Percentiles rank a stretch among this genome's conserved stretches.
Conservation (phyloP, 2,329 filamentous ascomycete genomes). For the Lachnellula occidentalis region DNA sequence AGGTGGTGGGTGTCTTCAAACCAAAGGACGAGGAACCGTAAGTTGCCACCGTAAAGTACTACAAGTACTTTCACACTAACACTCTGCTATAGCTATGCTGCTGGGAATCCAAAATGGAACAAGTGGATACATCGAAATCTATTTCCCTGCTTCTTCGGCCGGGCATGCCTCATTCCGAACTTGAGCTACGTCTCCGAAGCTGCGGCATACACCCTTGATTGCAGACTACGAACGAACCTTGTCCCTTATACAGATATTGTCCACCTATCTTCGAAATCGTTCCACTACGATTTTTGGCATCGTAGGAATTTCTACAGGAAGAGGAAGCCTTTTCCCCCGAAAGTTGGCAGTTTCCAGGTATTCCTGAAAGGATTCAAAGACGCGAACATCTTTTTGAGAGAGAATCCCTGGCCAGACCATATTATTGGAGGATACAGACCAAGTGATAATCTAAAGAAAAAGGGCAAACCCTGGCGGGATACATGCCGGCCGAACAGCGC, state of each 20-base stretch:
- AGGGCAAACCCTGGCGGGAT: constrained; percentile 72
- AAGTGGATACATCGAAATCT: constrained; percentile 99
- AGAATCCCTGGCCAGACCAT: constrained; percentile 96
- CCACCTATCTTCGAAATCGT: constrained; percentile 89
- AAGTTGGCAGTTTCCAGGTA: constrained; percentile 93
- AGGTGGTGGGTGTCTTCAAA: constrained; percentile 96
- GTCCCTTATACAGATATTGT: constrained; percentile 97
- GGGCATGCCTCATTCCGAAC: constrained; percentile 92
- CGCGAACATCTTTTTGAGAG: constrained; percentile 88
- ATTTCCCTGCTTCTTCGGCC: constrained; percentile 94
- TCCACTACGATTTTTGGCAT: constrained; percentile 98
- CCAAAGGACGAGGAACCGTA: constrained; percentile 93
- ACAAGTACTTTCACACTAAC: too few species aligned
- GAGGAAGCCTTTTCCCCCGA: constrained; percentile 79
- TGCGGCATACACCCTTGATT: constrained; percentile 90
- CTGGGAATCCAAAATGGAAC: constrained; percentile 97
- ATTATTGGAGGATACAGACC: constrained; percentile 58
- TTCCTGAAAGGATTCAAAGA: constrained; percentile 97
- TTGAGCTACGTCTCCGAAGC: constrained; percentile 97
- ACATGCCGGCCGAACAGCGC: constrained; percentile 63
- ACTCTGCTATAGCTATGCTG: constrained; percentile 56
- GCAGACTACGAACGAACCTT: constrained; percentile 80
- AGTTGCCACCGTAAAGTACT: too few species aligned
- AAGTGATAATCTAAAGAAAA: constrained; percentile 60
- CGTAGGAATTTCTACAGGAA: constrained; percentile 81